Evolutionary conservation across 805 yeast species (phyloP), one percentile per base, ranked within the genome.

Genomic region (Lipomyces sp.): DNA sequence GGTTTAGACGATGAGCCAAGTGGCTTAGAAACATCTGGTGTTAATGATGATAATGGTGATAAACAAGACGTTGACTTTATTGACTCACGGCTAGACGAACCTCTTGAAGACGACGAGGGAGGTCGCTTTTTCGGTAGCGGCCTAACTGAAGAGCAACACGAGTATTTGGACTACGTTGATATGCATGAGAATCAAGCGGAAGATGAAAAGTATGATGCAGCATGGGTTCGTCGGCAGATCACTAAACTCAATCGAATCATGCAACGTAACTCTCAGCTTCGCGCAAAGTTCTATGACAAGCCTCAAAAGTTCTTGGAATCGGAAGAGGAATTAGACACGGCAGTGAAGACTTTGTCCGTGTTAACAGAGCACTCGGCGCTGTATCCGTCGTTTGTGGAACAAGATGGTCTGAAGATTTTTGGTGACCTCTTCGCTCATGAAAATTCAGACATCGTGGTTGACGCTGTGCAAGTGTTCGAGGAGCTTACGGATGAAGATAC

Each of bases 41-140:
- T 6, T 39, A 37, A 18, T 42, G 18, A 15, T 29, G 39, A 34
- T 42, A 10, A 15, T 29, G 39, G 24, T 45, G 29, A 29, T 18
- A 35, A 54, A 34, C 29, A 57, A 29, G 64, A 24, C 13, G 63
- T 48, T 13, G 30, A 51, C 59, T 24, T 18, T 4, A 4, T 7
- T 5, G 48, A 42, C n/a, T 42, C n/a, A 42, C 48, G 1, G 18
- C 29, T 7, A 15, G 61, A 58, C 1, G 64, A 53, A 5, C 63
- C 57, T 4, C 53, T 50, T 6, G 65, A 50, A 4, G 72, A 69
- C 60, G 73, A 71, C 15, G 73, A 71, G 57, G 73, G 73, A 48
- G 73, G 71, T n/a, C 56, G 72, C 11, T 69, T 71, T 59, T 71
- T 63, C 18, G 73, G 73, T 29, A 70, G 69, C 4, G 73, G 73